Evolutionary conservation across 495 filamentous ascomycete species (phyloP).

Genomic region (Hyaloscypha finlandica): DNA sequence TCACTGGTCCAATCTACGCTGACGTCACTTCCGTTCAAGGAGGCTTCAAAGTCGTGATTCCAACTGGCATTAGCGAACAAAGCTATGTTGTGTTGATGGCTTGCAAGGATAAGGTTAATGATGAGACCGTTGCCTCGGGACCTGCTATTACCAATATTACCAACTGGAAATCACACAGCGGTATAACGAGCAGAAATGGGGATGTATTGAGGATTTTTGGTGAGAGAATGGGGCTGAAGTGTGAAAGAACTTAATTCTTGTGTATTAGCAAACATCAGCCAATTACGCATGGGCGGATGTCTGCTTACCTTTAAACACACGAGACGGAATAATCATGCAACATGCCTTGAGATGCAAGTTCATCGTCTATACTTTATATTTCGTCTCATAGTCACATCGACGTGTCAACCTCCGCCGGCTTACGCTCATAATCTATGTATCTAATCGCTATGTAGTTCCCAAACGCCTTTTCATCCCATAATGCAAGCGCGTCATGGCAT

Average conservation of each 20-base stretch:
- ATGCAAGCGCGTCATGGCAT: background rate
- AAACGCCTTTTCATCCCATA: background rate
- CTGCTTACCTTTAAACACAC: background rate
- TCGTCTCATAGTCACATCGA: background rate
- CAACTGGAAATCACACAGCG: slow-evolving; percentile 1
- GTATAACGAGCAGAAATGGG: too few species aligned
- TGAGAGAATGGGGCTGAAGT: too few species aligned
- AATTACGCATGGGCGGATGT: background rate
- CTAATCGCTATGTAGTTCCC: slow-evolving; percentile 12
- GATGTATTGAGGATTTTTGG: too few species aligned
- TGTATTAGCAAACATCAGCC: too few species aligned
- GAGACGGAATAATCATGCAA: background rate
- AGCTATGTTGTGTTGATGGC: slow-evolving; percentile 47
- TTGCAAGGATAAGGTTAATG: slow-evolving; percentile 38
- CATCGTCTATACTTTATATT: background rate
- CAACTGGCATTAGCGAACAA: slow-evolving; percentile 46
- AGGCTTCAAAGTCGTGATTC: slow-evolving; percentile 35
- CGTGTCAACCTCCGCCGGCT: background rate
- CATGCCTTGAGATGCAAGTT: background rate
- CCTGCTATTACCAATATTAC: slow-evolving; percentile 46
- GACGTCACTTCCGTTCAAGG: slow-evolving; percentile 11
- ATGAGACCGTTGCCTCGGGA: slow-evolving; percentile 45
- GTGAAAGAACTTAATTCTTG: too few species aligned
- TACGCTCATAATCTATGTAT: slow-evolving; percentile 8
- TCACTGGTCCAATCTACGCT: slow-evolving; percentile 40